Percentiles rank a stretch among this genome's conserved stretches.
Conservation (phyloP, 768 basidiomycete species). For the Psilocybe cyanescens region DNA sequence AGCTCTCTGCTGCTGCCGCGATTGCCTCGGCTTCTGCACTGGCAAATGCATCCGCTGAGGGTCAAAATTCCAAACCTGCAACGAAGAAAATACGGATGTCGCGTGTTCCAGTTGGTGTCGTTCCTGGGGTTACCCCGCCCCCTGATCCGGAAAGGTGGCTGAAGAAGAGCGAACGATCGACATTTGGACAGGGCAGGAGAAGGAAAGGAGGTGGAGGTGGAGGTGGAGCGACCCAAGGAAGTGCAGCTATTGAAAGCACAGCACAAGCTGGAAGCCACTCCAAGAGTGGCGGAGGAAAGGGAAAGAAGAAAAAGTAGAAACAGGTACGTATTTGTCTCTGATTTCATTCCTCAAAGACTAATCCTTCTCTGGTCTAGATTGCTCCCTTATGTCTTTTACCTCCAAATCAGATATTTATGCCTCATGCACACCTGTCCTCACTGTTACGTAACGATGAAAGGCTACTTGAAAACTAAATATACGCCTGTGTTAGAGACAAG, state of each 20-base stretch:
- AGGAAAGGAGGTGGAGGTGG: conserved; percentile 54
- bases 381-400: conserved; percentile 7
- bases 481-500: too few relatives aligned
- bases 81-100: conserved; percentile 60
- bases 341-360: neutral
- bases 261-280: conserved; percentile 31
- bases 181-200: conserved; percentile 55
- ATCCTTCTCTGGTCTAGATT: conserved; percentile 4
- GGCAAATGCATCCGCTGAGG: conserved; percentile 26
- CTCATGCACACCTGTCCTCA: conserved; percentile 18
- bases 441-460: conserved; percentile 4
- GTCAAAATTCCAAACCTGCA: conserved; percentile 35
- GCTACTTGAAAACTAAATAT: neutral
- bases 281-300: conserved; percentile 53
- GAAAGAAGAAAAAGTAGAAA: conserved; percentile 74
- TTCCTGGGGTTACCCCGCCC: conserved; percentile 77
- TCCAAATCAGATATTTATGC: conserved; percentile 5
- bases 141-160: conserved; percentile 90
- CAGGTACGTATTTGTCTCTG: neutral
- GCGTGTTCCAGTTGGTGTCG: conserved; percentile 76
- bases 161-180: conserved; percentile 82
- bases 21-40: conserved; percentile 32
- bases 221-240: conserved; percentile 74
- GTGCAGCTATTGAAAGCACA: conserved; percentile 42
- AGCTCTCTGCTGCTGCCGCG: conserved; percentile 32